These are phyloP conservation scores for Phytopythium sindhum DNA, from an alignment of 352 stramenopile species.

Conservation along the genomic window DNA sequence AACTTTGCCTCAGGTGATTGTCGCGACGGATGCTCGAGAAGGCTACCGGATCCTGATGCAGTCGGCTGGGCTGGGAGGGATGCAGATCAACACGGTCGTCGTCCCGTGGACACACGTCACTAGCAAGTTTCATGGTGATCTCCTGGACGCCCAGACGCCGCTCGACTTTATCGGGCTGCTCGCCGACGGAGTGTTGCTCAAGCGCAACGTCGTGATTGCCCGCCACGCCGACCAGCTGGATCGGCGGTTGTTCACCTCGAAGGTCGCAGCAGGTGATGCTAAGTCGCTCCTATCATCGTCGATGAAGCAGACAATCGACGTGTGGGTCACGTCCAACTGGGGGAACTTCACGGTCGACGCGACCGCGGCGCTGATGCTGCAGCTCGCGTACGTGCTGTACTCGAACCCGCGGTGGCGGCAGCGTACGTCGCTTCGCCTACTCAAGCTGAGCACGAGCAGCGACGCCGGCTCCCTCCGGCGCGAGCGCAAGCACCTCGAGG, in stretches of 20 bases:
- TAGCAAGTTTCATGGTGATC: constrained; percentile 1
- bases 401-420: constrained; percentile 31
- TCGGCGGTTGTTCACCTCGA: constrained; percentile 29
- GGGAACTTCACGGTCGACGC: constrained; percentile 26
- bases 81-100: constrained; percentile 76
- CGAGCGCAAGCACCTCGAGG: constrained; percentile 12
- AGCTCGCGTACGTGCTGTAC: constrained; percentile 39
- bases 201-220: constrained; percentile 57
- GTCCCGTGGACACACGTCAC: constrained; percentile 45
- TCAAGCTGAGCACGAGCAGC: constrained; percentile 21
- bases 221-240: constrained; percentile 48
- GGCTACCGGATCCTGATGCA: constrained; percentile 71
- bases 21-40: constrained; percentile 33
- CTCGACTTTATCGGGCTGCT: constrained; percentile 46
- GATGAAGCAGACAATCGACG: constrained; percentile 36
- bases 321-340: constrained; percentile 47
- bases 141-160: constrained; percentile 9
- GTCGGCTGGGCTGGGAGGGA: constrained; percentile 59
- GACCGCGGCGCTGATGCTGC: constrained; percentile 39
- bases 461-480: constrained; percentile 17
- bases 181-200: constrained; percentile 44
- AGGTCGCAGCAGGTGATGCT: background rate
- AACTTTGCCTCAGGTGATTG: constrained; percentile 37
- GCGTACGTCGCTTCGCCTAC: constrained; percentile 23
- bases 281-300: background rate